Evolutionary conservation across 2,329 filamentous ascomycete genomes (phyloP).

Genomic region (Alternaria postmessia): DNA sequence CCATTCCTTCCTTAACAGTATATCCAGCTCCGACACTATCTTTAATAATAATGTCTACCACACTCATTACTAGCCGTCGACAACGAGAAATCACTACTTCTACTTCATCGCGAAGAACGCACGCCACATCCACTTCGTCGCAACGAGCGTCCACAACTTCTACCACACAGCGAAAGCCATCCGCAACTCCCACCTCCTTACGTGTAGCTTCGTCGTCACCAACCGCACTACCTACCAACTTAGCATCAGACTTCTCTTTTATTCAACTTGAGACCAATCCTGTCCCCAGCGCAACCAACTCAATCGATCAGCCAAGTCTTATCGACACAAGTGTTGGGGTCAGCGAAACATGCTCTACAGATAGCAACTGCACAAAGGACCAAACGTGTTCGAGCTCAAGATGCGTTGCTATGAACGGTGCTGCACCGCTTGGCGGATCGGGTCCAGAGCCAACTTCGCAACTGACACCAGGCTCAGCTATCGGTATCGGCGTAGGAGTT

Average conservation of each 20-base stretch:
- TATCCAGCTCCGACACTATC: conserved; percentile 1
- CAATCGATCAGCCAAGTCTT: not conserved
- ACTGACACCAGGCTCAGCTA: conserved; percentile 31
- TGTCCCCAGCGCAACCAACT: not conserved
- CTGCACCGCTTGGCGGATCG: conserved; percentile 31
- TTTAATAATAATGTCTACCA: conserved; percentile 43
- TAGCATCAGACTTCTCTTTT: conserved; percentile 14
- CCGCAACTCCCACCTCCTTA: conserved; percentile 4
- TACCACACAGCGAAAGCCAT: conserved; percentile 1
- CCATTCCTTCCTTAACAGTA: conserved; percentile 10
- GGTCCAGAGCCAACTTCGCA: conserved; percentile 24
- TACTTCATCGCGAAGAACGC: conserved; percentile 11
- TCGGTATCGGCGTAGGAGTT: conserved; percentile 40
- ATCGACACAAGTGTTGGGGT: conserved; percentile 13
- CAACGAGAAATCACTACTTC: conserved; percentile 11
- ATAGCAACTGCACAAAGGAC: conserved; percentile 37
- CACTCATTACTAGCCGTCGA: conserved; percentile 15
- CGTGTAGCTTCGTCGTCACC: conserved; percentile 8
- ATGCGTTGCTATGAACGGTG: conserved; percentile 29
- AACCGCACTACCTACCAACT: conserved; percentile 6
- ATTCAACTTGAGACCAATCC: conserved; percentile 25
- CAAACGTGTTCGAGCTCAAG: conserved; percentile 32
- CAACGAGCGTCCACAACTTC: conserved; percentile 12
- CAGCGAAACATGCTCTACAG: conserved; percentile 28
- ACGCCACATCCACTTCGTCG: conserved; percentile 2